Evolutionary conservation across 2,329 filamentous ascomycete genomes (phyloP), one percentile per base, ranked within the genome.

Genomic region (Cadophora luteo-olivacea): DNA sequence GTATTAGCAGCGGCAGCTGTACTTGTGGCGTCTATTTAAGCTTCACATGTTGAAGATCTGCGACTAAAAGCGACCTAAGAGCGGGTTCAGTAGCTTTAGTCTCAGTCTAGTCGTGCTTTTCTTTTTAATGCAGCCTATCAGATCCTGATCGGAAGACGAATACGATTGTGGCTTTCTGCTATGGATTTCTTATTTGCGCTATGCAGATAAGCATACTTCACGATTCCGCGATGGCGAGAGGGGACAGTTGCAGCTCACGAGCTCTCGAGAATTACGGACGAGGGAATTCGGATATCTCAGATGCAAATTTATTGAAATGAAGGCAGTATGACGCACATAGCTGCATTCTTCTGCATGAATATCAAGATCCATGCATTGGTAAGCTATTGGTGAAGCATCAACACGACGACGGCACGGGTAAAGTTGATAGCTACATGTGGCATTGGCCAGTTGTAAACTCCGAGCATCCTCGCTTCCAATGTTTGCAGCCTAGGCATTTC

Each of bases 321-420:
- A 36, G 29, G 11, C 51, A 16, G 51, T 4, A 29, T 54, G 51
- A 54, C 51, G 51, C 24, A 54, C 29, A 54, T 54, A 3, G 22
- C 24, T 45, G 41, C 41, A 45, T 6, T 45, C 14, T 45, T 45
- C 41, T 54, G 24, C 51, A 32, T 16, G 24, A 29, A 2, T 25
- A 54, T 6, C 24, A 54, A 29, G 36, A 54, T 54, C 8, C 3
- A 54, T 54, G 11, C 9, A 25, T 57, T 33, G 19, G 54, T 57
- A 36, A 57, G 25, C 14, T n/a, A 22, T 36, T 57, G 29, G 29
- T 22, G 32, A 36, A 36, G 54, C 8, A 29, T 54, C 25, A 19
- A 54, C n/a, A 54, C 25, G 22, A 57, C 54, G 32, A 57, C 54
- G 32, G 54, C 54, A 36, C 54, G 54, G 54, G 29, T 36, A 57